These are phyloP conservation scores for Pestalotiopsis sp. DNA, from an alignment of 2,329 filamentous ascomycete species.

Conservation along the genomic window DNA sequence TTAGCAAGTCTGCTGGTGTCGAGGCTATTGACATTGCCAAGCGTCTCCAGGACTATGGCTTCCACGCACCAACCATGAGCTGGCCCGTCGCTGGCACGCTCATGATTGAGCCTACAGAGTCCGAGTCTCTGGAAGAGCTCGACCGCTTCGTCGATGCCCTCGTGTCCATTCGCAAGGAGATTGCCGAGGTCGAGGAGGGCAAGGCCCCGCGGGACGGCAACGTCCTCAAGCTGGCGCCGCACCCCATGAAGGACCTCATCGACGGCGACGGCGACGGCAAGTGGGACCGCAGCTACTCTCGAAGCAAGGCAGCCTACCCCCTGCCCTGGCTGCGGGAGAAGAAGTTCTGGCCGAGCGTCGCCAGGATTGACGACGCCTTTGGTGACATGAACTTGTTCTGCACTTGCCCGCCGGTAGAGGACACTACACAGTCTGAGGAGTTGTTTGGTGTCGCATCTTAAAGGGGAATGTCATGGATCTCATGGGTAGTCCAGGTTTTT, in stretches of 20 bases:
- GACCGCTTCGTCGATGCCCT: conserved; percentile 92
- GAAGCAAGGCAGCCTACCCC: conserved; percentile 87
- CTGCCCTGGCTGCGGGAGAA: conserved; percentile 82
- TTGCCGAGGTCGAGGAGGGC: conserved; percentile 80
- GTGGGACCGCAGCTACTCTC: conserved; percentile 82
- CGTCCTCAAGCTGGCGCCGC: conserved; percentile 86
- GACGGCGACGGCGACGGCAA: conserved; percentile 56
- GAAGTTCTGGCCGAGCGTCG: conserved; percentile 96
- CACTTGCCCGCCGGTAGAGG: conserved; percentile 85
- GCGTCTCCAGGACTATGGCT: conserved; percentile 94
- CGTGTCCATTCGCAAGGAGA: conserved; percentile 84
- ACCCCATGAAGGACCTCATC: conserved; percentile 81
- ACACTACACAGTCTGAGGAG: conserved; percentile 40
- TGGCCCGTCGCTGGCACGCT: conserved; percentile 94
- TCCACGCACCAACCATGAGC: conserved; percentile 96
- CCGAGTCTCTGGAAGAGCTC: conserved; percentile 87
- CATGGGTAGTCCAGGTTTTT: not conserved
- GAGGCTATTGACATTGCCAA: conserved; percentile 96
- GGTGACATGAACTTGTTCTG: conserved; percentile 94
- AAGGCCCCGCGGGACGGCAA: conserved; percentile 75
- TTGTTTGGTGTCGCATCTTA: not conserved
- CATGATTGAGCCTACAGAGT: conserved; percentile 98
- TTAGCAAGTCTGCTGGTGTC: conserved; percentile 80
- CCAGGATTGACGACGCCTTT: conserved; percentile 86
- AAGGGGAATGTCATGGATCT: not conserved